Conservation (phyloP, 2,329 filamentous ascomycete genomes). For the Aspergillus fructus region DNA sequence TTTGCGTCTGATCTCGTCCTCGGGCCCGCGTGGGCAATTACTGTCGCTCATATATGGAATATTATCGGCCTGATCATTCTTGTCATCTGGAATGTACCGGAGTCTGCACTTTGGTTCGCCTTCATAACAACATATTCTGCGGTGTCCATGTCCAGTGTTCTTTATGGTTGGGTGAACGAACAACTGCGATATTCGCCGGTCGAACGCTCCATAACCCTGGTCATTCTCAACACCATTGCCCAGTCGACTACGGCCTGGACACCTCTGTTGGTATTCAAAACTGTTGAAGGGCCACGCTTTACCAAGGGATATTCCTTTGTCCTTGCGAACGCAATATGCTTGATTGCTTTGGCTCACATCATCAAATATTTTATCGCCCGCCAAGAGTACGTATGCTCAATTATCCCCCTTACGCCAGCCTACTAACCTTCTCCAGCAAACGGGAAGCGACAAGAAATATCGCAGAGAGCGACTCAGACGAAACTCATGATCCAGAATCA, state of each 20-base stretch:
- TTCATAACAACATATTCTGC: constrained; percentile 52
- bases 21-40: constrained; percentile 57
- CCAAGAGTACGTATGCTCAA: constrained; percentile 16
- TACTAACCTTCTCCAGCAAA: constrained; percentile 1
- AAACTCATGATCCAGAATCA: constrained; percentile 3
- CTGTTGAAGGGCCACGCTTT: constrained; percentile 45
- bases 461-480: constrained; percentile 8
- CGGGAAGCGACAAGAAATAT: background rate
- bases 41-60: constrained; percentile 52
- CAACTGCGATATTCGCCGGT: constrained; percentile 41
- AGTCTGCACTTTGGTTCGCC: constrained; percentile 55
- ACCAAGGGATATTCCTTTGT: constrained; percentile 46
- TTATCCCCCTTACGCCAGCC: background rate
- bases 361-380: constrained; percentile 19
- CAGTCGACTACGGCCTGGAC: constrained; percentile 60
- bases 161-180: constrained; percentile 59
- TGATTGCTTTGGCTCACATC: constrained; percentile 32
- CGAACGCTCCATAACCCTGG: constrained; percentile 51
- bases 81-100: constrained; percentile 57
- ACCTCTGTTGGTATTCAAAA: constrained; percentile 52
- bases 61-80: constrained; percentile 55
- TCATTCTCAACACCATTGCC: constrained; percentile 54
- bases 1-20: constrained; percentile 56
- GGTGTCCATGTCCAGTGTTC: constrained; percentile 54
- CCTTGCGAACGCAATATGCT: constrained; percentile 37